A percentile compares a stretch with the other conserved stretches of the same genome.
phyloP scores from a whole-genome alignment of 768 basidiomycete species.

The Hericium alpestre region DNA sequence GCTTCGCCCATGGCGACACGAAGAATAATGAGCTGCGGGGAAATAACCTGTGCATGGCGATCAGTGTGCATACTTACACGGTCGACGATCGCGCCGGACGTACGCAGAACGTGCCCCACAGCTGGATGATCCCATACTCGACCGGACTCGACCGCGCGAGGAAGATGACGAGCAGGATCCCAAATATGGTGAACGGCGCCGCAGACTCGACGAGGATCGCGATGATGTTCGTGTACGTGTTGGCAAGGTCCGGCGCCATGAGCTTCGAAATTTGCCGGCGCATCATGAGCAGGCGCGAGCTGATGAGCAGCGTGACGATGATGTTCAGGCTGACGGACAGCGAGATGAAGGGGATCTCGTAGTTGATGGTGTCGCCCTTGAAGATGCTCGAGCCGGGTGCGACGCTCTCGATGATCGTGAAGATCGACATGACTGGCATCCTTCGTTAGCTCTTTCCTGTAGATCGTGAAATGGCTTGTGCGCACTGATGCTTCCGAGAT shows the following conservation, averaged over 20 bases:
- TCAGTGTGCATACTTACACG: too few relatives aligned
- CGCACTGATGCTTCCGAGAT: constrained; percentile 16
- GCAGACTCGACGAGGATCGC: constrained; percentile 32
- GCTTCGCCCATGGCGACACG: too few relatives aligned
- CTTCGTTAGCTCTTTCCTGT: neutral
- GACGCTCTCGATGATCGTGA: constrained; percentile 28
- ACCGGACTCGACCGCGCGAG: constrained; percentile 26
- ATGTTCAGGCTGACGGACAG: constrained; percentile 33
- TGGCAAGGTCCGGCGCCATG: constrained; percentile 22
- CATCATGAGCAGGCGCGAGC: constrained; percentile 25
- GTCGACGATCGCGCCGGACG: constrained; percentile 7
- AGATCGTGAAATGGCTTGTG: neutral
- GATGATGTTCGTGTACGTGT: constrained; percentile 27
- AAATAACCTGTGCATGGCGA: too few relatives aligned
- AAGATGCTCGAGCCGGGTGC: constrained; percentile 32
- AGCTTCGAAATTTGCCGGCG: constrained; percentile 19
- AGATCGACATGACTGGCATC: constrained; percentile 28
- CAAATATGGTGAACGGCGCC: constrained; percentile 27
- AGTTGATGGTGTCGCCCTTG: constrained; percentile 25
- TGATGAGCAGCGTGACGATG: constrained; percentile 30
- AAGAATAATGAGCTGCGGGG: too few relatives aligned
- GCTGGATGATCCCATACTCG: constrained; percentile 27
- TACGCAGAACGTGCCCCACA: constrained; percentile 33
- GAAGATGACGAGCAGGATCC: constrained; percentile 28
- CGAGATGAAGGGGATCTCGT: constrained; percentile 30